Base-by-base conservation (phyloP, 2,329 filamentous ascomycete genomes). In the Beauveria australis region DNA sequence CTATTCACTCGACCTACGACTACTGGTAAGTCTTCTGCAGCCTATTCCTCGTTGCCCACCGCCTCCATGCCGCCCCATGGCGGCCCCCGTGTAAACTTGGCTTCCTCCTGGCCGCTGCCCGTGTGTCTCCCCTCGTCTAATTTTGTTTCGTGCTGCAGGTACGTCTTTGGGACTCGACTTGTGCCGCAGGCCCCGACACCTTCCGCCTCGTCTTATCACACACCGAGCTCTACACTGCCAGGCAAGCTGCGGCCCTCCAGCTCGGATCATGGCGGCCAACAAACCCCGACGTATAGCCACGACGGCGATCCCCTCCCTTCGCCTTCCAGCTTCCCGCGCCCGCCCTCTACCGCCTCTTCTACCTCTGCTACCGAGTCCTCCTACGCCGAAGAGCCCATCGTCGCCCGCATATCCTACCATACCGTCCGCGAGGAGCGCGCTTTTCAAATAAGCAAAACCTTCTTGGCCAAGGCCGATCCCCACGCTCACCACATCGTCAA, bases 351-450 rank as follows among this genome's bases (percentile, higher is more conserved):
- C 64, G 55, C 78, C 71, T 59, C 74, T 68, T 63, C 70, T 67
- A 48, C 65, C 64, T 68, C 69, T 60, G 58, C 66, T 73, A 57
- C 66, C 73, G 80, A 86, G 68, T 74, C 79, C 64, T 77, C 79
- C 47, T 82, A 81, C 63, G 68, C 84, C 49, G 87, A 85, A 73
- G 81, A 85, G 63, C 81, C 82, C 8, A 87, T 97, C 6, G 79
- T 96, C 30, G 93, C 92, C 48, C 86, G 91, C 24, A 81, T 97
- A 49, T 96, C 92, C 0, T 87, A 84, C 63, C 91, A 96, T 74
- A 82, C 88, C 18, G 78, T 96, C 57, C 86, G 92, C 8, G 85
- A 97, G 66, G 92, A 97, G 76, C 82, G 92, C 63, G 88, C 93
- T 61, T 97, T 89, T 69, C 89, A 96, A 67, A 89, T 94, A 66